Evolutionary conservation across 805 yeast genomes (phyloP).

Genomic region (Myxozyma mucilagina): DNA sequence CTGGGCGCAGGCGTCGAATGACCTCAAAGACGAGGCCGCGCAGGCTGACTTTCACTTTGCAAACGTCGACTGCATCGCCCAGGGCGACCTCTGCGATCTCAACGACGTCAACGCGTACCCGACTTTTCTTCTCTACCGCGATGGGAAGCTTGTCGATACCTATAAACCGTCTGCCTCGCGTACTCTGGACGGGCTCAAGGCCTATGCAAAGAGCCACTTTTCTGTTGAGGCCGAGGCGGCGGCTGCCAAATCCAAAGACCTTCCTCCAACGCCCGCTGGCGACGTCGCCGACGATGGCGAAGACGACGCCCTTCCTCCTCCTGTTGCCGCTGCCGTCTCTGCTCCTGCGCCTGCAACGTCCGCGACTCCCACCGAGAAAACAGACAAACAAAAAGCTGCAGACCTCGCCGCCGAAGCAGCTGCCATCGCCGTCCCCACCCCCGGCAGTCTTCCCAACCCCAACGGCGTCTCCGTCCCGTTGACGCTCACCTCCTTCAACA

Average conservation of each 20-base stretch:
- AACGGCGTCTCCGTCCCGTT: slow-evolving; percentile 41
- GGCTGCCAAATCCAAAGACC: background rate
- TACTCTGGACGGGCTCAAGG: slow-evolving; percentile 18
- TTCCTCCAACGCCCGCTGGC: slow-evolving; percentile 3
- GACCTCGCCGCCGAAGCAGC: slow-evolving; percentile 12
- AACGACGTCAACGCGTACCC: slow-evolving; percentile 73
- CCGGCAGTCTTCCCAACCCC: slow-evolving; percentile 36
- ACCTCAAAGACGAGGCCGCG: slow-evolving; percentile 49
- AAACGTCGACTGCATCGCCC: slow-evolving; percentile 81
- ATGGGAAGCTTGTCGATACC: slow-evolving; percentile 38
- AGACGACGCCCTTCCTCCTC: slow-evolving; percentile 6
- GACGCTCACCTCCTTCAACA: slow-evolving; percentile 35
- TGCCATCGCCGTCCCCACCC: slow-evolving; percentile 6
- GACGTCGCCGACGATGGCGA: slow-evolving; percentile 11
- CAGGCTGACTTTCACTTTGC: slow-evolving; percentile 55
- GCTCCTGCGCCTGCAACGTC: background rate
- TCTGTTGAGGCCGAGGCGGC: background rate
- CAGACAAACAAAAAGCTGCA: slow-evolving; percentile 15
- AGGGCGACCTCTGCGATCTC: slow-evolving; percentile 79
- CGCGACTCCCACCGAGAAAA: slow-evolving; percentile 5
- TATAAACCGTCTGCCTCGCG: slow-evolving; percentile 21
- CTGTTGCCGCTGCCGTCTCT: background rate
- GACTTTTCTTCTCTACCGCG: slow-evolving; percentile 58
- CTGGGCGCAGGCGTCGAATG: slow-evolving; percentile 69
- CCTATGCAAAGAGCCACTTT: slow-evolving; percentile 20